These are phyloP conservation scores for Lathyrus oleraceus DNA, from an alignment of 306 rosid species.

Conservation along the genomic window DNA sequence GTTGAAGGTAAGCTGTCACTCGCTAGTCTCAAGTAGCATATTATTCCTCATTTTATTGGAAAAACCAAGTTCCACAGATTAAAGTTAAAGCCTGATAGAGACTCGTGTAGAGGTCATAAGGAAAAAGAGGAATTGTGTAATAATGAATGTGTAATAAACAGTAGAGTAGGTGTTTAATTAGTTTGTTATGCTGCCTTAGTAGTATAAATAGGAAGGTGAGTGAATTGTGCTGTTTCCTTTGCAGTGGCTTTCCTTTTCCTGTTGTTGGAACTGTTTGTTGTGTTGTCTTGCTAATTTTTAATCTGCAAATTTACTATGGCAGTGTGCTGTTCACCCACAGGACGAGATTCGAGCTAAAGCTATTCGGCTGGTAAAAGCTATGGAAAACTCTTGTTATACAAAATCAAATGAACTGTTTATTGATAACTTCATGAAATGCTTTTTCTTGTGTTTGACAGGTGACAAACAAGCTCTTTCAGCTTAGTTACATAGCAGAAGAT, in stretches of 20 bases:
- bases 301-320: slow-evolving; percentile 43
- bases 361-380: slow-evolving; percentile 82
- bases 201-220: too few species aligned
- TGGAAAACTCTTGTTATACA: slow-evolving; percentile 29
- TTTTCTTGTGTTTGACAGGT: slow-evolving; percentile 55
- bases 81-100: too few species aligned
- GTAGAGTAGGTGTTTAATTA: too few species aligned
- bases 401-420: slow-evolving; percentile 5
- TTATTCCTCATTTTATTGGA: slow-evolving; percentile 8
- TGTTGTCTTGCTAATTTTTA: slow-evolving; percentile 26
- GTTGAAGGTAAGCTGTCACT: slow-evolving; percentile 61
- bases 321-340: slow-evolving; percentile 95
- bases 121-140: too few species aligned
- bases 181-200: too few species aligned
- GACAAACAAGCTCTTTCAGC: slow-evolving; percentile 93
- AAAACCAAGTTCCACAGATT: too few species aligned
- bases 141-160: too few species aligned
- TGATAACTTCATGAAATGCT: slow-evolving; percentile 9
- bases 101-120: too few species aligned
- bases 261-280: background rate
- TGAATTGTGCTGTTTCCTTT: background rate
- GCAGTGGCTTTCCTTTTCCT: slow-evolving; percentile 20
- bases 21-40: slow-evolving; percentile 23
- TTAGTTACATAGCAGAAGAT: slow-evolving; percentile 69
- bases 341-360: slow-evolving; percentile 96